Evolutionary conservation across 164 flowering plant genomes (phyloP).

Genomic region (Dillenia turbinata): DNA sequence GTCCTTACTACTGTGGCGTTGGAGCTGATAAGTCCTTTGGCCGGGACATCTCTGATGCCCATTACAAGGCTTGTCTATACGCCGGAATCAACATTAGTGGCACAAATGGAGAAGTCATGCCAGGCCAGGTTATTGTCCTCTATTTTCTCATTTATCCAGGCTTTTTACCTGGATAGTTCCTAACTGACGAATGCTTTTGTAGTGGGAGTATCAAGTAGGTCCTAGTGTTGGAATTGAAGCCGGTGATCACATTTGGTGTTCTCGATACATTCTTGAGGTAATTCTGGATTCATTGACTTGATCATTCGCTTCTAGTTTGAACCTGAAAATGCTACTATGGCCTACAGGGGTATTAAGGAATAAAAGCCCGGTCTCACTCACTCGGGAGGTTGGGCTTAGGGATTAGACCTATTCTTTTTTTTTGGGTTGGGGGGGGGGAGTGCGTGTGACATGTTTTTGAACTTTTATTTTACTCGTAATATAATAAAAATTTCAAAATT

Average conservation of each 20-base stretch:
- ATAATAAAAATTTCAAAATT: no score
- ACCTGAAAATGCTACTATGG: no score
- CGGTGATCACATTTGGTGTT: slow-evolving; percentile 89
- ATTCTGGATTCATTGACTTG: not conserved
- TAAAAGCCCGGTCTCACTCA: no score
- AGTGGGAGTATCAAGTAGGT: slow-evolving; percentile 99
- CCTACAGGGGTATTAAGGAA: no score
- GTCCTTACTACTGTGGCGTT: slow-evolving; percentile 93
- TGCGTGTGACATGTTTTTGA: no score
- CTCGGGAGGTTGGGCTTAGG: no score
- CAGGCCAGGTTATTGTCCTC: slow-evolving; percentile 78
- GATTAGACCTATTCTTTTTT: no score
- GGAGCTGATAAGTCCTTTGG: slow-evolving; percentile 98
- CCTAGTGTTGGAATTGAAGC: slow-evolving; percentile 98
- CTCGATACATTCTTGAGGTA: slow-evolving; percentile 97
- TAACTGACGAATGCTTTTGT: slow-evolving; percentile 10
- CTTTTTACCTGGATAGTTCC: not conserved
- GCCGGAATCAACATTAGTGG: slow-evolving; percentile 97
- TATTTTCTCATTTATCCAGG: slow-evolving; percentile 4
- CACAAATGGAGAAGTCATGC: slow-evolving; percentile 99
- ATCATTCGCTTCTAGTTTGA: no score
- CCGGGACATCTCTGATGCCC: slow-evolving; percentile 96
- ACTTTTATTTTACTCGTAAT: not conserved
- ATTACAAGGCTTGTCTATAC: slow-evolving; percentile 97
- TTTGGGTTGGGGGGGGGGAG: not conserved